Evolutionary conservation across 768 basidiomycete genomes (phyloP), one percentile per base, ranked within the genome.

Genomic region (Pholiota microspora): DNA sequence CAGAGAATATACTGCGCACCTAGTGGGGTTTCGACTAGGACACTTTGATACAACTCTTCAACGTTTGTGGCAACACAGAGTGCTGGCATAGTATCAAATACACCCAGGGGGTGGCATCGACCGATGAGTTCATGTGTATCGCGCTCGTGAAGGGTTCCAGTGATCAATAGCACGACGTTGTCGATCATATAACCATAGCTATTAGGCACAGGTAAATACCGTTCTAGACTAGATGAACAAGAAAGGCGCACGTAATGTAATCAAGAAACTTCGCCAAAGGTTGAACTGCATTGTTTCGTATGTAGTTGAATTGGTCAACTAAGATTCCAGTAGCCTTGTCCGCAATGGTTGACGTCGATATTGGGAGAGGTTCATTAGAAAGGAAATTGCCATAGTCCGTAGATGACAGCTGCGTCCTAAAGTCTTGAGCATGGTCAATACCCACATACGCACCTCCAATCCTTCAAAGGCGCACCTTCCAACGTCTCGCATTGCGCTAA

Each of bases 121-220:
- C 95, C 93, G 32, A 99, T 75, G 3, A 99, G 83, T 67, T 99
- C 97, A 61, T 97, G 93, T 2, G 96, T 98, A 69, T 98, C 96
- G 54, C 97, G 82, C 71, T 98, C 95, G 65, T 98, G 95, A 29
- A 99, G 74, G 0, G 96, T 98, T 18, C 97, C 97, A 13, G 97
- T 95, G 58, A 98, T 99, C 65, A 99, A 81, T 50, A 99, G 81
- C 55, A 99, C 88, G 64, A 99, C 91, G 69, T 99, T 99, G 83
- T 99, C 97, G 67, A 99, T 98, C 97, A 99, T 99, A 74, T 98
- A 99, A 27, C 86, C 94, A 69, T 97, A 97, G 42, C 94, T 97
- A 70, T 56, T 48, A 29, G 10, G 29, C 42, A 44, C 4, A 34
- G 42, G 51, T 67, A 50, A 58, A 36, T 32, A 56, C 35, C 54